Conservation (phyloP, 83 land plant species). For the Thuja plicata region DNA sequence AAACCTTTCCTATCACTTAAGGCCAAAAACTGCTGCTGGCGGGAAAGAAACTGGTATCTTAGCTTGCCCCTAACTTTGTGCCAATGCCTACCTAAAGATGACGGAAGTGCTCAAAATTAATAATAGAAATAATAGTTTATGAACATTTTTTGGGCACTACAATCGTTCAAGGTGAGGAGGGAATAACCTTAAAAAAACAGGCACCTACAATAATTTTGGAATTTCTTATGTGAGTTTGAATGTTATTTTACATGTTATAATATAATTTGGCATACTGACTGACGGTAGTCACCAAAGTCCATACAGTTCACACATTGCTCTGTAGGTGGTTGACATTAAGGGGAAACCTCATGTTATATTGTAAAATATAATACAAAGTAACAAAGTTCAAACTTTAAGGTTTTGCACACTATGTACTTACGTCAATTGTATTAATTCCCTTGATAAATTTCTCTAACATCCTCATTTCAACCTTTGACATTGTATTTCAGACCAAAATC, state of each 20-base stretch:
- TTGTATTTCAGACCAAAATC: slow-evolving; percentile 33
- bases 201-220: not conserved
- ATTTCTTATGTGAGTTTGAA: not conserved
- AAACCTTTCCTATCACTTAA: no score
- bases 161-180: not conserved
- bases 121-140: no score
- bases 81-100: no score
- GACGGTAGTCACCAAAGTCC: not conserved
- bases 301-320: not conserved
- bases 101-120: no score
- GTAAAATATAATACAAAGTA: not conserved
- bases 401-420: not conserved
- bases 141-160: not conserved
- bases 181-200: not conserved
- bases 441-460: not conserved
- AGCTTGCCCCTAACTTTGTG: no score
- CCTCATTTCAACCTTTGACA: not conserved
- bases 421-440: not conserved
- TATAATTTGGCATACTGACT: not conserved
- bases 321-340: not conserved
- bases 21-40: no score
- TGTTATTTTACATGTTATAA: not conserved
- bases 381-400: not conserved
- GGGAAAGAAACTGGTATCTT: no score
- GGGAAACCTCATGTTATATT: not conserved